Base-by-base conservation (phyloP, 2,329 filamentous ascomycete species). In the Geosmithia flava region DNA sequence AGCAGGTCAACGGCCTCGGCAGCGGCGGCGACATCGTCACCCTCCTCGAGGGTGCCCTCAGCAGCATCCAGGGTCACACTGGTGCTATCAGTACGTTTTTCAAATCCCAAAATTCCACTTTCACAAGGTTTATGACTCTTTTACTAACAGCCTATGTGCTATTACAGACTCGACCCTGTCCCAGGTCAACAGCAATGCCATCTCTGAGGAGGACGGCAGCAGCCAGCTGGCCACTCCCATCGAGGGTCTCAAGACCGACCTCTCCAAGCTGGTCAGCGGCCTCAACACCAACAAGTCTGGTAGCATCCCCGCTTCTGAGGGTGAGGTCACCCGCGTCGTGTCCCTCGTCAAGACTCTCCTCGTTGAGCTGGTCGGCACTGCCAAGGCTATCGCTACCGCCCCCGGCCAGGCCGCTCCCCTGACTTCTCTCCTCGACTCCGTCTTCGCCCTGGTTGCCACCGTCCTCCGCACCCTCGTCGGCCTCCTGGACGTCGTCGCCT, bases 391-490 rank as follows among this genome's bases (percentile, higher is more conserved):
- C 15, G 49, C 58, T 40, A 52, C 51, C n/a, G 50, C 54, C 30
- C 52, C 55, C n/a, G 59, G 59, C 42, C 53, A 59, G 51, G 48
- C 29, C 17, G 51, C 57, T 23, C 52, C 55, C 48, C 56, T 61
- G 46, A 49, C 47, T 52, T 56, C 57, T 16, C 42, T 60, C 49
- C 54, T 61, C 41, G 49, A 53, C 52, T 57, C 58, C 37, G 53
- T 62, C 52, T 54, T 61, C 53, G 49, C 45, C 48, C 54, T 60
- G 44, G 49, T 62, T 33, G 44, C 55, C 49, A 54, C 55, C 48
- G 44, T 62, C 20, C 51, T 61, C 8, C 43, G 39, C 16, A 53
- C 56, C 2, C 50, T 61, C 53, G 53, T 53, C 23, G 55, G 53
- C 23, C 54, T 60, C 19, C 48, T 61, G 8, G 44, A 33, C 19